These are phyloP conservation scores for Trichoderma citrinoviride DNA, from an alignment of 2,329 filamentous ascomycete species.

Conservation along the genomic window DNA sequence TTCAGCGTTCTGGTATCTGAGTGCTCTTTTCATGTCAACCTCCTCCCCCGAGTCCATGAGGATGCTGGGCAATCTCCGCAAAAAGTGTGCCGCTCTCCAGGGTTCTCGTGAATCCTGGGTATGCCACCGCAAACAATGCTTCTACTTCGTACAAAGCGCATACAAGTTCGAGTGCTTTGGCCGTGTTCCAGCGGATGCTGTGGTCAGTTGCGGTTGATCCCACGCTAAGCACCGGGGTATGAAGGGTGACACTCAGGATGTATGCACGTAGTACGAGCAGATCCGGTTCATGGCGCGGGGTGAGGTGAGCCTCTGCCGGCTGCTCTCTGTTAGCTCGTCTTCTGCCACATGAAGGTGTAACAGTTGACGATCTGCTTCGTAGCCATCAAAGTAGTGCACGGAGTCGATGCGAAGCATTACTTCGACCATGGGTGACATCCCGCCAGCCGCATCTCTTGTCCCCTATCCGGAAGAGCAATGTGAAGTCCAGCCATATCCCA, in stretches of 20 bases:
- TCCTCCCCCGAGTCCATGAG: neutral
- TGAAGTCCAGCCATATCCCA: neutral
- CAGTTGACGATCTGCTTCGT: conserved; percentile 10
- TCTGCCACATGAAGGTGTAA: neutral
- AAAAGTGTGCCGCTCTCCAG: neutral
- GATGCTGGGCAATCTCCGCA: neutral
- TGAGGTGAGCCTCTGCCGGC: conserved; percentile 2
- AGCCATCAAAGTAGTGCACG: neutral
- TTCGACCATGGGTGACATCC: conserved; percentile 16
- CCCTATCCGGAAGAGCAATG: neutral
- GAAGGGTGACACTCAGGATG: neutral
- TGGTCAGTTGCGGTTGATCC: neutral
- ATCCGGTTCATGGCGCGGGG: conserved; percentile 12
- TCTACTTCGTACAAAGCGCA: neutral
- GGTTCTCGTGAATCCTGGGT: neutral
- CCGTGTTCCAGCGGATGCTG: neutral
- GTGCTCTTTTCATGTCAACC: neutral
- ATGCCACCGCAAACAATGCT: neutral
- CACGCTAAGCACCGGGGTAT: neutral
- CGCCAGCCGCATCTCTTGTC: conserved; percentile 14
- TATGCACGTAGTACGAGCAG: neutral
- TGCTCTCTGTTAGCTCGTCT: neutral
- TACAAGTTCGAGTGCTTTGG: neutral
- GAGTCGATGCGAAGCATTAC: conserved; percentile 1
- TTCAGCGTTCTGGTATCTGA: neutral